Evolutionary conservation across 257 asterid species (phyloP).

Genomic region (Nicotiana knightiana): DNA sequence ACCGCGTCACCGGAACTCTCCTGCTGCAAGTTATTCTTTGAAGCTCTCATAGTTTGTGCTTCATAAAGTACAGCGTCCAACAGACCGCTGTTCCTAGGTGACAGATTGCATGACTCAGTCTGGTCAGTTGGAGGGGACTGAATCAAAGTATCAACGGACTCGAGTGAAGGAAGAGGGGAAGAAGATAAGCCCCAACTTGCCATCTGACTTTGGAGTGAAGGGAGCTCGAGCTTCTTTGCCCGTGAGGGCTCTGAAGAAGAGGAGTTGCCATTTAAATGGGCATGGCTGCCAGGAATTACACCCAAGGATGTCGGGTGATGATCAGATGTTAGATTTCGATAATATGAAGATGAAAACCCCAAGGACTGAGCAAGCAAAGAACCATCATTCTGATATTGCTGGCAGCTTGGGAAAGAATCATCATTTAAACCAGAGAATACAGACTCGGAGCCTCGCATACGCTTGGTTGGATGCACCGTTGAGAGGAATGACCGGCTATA

Average conservation of each 20-base stretch:
- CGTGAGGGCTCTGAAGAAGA: constrained; percentile 39
- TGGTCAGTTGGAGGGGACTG: constrained; percentile 36
- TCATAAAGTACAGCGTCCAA: constrained; percentile 51
- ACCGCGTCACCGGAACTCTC: constrained; percentile 8
- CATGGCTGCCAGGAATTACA: constrained; percentile 38
- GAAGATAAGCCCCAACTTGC: constrained; percentile 46
- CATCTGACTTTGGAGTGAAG: constrained; percentile 66
- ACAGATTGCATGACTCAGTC: constrained; percentile 27
- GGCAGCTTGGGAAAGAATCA: constrained; percentile 20
- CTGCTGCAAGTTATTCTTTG: constrained; percentile 21
- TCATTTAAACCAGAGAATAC: constrained; percentile 17
- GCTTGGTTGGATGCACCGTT: constrained; percentile 36
- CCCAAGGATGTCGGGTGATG: constrained; percentile 20
- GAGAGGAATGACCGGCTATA: constrained; percentile 19
- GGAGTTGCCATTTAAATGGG: constrained; percentile 33
- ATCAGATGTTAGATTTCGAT: constrained; percentile 21
- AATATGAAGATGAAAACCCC: constrained; percentile 22
- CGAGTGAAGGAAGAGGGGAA: constrained; percentile 44
- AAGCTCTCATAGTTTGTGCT: constrained; percentile 31
- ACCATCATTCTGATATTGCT: constrained; percentile 30
- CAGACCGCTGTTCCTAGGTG: constrained; percentile 44
- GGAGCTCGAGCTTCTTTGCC: constrained; percentile 64
- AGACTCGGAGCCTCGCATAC: constrained; percentile 34
- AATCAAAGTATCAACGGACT: constrained; percentile 37
- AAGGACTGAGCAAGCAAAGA: constrained; percentile 29